These are phyloP conservation scores for Bjerkandera adusta DNA, from an alignment of 1,284 basidiomycete genomes.

Conservation along the genomic window DNA sequence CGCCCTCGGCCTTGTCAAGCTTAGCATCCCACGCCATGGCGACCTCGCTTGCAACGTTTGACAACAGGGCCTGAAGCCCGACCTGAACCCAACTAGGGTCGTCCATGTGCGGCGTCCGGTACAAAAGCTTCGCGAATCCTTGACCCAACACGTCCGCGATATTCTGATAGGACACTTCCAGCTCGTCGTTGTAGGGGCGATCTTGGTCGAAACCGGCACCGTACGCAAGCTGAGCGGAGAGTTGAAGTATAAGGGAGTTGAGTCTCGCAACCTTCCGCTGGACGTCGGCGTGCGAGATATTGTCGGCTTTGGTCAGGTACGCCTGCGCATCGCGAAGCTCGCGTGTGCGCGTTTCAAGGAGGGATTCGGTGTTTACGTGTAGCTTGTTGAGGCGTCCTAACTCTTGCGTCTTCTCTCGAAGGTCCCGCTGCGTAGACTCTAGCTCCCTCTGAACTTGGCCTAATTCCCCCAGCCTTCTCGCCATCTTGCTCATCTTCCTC, in stretches of 20 bases:
- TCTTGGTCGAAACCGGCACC: slow-evolving; percentile 9
- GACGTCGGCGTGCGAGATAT: slow-evolving; percentile 23
- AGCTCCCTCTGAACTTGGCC: no score
- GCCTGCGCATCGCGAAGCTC: slow-evolving; percentile 25
- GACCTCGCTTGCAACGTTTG: no score
- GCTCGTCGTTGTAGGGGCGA: no score
- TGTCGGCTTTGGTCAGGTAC: slow-evolving; percentile 22
- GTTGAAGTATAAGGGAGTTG: slow-evolving; percentile 24
- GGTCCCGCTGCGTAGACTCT: no score
- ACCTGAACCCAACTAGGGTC: no score
- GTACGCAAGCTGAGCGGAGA: slow-evolving; percentile 18
- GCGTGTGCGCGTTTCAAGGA: slow-evolving; percentile 19
- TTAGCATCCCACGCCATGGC: no score
- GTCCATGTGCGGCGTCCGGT: slow-evolving; percentile 33
- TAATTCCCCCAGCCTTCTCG: no score
- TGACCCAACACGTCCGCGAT: no score
- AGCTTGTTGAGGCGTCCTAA: background rate
- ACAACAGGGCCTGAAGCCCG: no score
- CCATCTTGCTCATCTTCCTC: no score
- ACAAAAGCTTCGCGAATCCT: no score
- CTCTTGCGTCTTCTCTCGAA: background rate
- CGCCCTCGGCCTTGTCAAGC: background rate
- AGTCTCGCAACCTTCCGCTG: slow-evolving; percentile 17
- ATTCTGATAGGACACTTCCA: no score
- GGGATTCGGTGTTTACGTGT: background rate